These are phyloP conservation scores for Serendipita sp. DNA, from an alignment of 1,284 basidiomycete genomes.

Conservation along the genomic window DNA sequence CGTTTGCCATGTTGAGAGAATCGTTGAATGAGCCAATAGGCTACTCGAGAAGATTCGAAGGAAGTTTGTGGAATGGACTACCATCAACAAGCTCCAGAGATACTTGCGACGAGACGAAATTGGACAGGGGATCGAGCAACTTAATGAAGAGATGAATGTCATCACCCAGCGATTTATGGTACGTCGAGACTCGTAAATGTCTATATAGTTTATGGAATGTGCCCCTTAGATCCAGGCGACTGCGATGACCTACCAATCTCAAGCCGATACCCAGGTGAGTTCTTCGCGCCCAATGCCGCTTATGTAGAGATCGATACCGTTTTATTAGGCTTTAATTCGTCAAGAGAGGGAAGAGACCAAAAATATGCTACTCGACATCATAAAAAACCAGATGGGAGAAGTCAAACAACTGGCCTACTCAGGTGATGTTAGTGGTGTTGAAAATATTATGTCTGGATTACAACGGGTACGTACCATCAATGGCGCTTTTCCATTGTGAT, in stretches of 20 bases:
- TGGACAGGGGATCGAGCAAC: background rate
- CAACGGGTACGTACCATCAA: constrained; percentile 26
- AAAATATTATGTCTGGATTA: constrained; percentile 34
- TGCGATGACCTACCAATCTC: background rate
- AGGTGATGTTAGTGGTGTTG: constrained; percentile 21
- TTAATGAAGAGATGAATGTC: background rate
- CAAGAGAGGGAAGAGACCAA: constrained; percentile 1
- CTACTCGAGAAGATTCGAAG: constrained; percentile 22
- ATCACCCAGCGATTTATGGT: background rate
- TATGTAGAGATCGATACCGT: too few relatives aligned
- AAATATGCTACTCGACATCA: background rate
- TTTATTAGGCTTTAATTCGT: background rate
- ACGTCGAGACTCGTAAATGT: background rate
- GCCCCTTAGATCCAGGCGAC: background rate
- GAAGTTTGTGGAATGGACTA: constrained; percentile 18
- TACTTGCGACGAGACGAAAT: constrained; percentile 2
- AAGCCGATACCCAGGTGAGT: background rate
- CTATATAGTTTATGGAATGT: background rate
- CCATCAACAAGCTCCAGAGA: background rate
- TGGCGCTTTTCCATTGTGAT: background rate
- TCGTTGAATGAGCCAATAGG: background rate
- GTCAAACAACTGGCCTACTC: background rate
- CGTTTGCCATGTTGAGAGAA: background rate
- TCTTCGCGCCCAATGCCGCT: too few relatives aligned
- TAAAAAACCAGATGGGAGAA: background rate